phyloP scores from a whole-genome alignment of 805 yeast species.

The Starmera amethionina region DNA sequence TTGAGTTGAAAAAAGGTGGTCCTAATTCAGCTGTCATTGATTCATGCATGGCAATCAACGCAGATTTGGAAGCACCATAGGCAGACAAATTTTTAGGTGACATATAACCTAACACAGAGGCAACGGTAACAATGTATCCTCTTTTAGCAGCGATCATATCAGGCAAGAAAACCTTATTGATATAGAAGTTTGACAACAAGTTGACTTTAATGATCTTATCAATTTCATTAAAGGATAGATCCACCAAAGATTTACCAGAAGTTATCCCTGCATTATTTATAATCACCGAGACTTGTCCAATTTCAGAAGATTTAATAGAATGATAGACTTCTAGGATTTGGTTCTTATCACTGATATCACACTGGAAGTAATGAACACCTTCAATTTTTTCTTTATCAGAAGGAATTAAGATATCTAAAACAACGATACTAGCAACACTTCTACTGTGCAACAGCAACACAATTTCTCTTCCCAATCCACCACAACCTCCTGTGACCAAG shows the following conservation, averaged over 20 bases:
- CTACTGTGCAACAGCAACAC: constrained; percentile 33
- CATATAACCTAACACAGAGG: constrained; percentile 78
- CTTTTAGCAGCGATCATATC: constrained; percentile 49
- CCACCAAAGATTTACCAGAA: constrained; percentile 44
- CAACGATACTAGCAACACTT: constrained; percentile 43
- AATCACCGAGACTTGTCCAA: constrained; percentile 58
- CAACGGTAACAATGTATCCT: constrained; percentile 74
- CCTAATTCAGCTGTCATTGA: constrained; percentile 65
- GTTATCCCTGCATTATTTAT: constrained; percentile 84
- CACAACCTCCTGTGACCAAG: constrained; percentile 74
- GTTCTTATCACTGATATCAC: constrained; percentile 56
- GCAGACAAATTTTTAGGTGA: constrained; percentile 73
- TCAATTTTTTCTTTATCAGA: constrained; percentile 17
- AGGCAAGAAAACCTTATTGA: constrained; percentile 65
- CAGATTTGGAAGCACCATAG: constrained; percentile 89
- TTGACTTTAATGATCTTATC: constrained; percentile 58
- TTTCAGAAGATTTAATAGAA: constrained; percentile 25
- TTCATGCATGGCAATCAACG: constrained; percentile 76
- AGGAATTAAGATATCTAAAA: constrained; percentile 45
- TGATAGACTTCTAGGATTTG: constrained; percentile 33
- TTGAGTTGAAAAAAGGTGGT: constrained; percentile 28
- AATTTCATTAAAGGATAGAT: constrained; percentile 47
- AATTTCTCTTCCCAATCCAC: constrained; percentile 69
- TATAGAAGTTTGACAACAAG: constrained; percentile 57
- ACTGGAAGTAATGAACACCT: constrained; percentile 44